Evolutionary conservation across 345 rosid species (phyloP).

Genomic region (Stellera chamaejasme): DNA sequence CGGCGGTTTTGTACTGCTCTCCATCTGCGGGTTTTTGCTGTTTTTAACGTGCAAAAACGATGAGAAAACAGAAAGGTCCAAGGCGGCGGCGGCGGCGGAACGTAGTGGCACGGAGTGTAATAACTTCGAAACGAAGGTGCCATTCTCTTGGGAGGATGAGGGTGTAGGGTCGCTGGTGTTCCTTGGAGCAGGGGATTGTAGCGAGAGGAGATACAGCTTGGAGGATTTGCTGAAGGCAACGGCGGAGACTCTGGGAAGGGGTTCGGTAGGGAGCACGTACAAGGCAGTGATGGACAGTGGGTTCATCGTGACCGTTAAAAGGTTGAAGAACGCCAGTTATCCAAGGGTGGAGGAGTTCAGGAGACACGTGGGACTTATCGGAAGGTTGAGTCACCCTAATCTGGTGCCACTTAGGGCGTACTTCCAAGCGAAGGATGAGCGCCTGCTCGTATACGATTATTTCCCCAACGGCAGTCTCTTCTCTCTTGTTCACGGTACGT

Average conservation of each 20-base stretch:
- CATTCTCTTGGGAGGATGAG: slow-evolving; percentile 79
- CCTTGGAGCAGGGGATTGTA: slow-evolving; percentile 57
- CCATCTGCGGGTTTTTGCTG: slow-evolving; percentile 15
- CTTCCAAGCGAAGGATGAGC: slow-evolving; percentile 91
- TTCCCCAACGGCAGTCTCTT: slow-evolving; percentile 96
- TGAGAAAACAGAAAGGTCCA: neutral
- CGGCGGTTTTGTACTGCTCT: slow-evolving; percentile 38
- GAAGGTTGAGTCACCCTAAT: slow-evolving; percentile 72
- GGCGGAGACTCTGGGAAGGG: slow-evolving; percentile 87
- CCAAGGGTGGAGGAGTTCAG: slow-evolving; percentile 70
- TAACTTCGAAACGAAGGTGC: slow-evolving; percentile 34
- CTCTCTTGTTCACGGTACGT: slow-evolving; percentile 90
- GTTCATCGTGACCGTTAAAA: slow-evolving; percentile 84
- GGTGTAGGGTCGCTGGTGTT: slow-evolving; percentile 74
- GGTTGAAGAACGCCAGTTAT: slow-evolving; percentile 70
- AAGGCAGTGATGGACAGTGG: slow-evolving; percentile 95
- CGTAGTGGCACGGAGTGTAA: slow-evolving; percentile 28
- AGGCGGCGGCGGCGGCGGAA: slow-evolving; percentile 13
- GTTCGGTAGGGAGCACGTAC: slow-evolving; percentile 80
- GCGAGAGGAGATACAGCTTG: slow-evolving; percentile 62
- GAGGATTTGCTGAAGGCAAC: slow-evolving; percentile 84
- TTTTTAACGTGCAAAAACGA: slow-evolving; percentile 16
- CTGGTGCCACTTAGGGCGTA: slow-evolving; percentile 86
- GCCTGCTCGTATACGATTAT: slow-evolving; percentile 85
- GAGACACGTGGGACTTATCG: slow-evolving; percentile 67